Evolutionary conservation across 2,329 filamentous ascomycete genomes (phyloP), one percentile per base, ranked within the genome.

Genomic region (Clonostachys sp.): DNA sequence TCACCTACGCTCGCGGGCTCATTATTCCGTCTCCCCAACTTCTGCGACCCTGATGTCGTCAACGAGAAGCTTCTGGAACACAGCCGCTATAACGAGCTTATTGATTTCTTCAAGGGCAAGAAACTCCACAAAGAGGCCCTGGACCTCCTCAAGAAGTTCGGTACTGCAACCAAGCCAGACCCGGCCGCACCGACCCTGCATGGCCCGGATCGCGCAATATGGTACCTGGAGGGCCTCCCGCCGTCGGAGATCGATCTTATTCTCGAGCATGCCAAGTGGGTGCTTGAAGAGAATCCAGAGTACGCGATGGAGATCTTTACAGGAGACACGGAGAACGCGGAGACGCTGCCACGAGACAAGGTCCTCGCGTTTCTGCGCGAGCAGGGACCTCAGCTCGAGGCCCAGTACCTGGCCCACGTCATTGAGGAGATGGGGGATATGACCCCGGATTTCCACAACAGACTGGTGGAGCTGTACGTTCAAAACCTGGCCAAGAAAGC

Each of bases 21-120:
- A 1, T 78, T 99, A 0, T 97, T 99, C 71, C 90, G 94, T 20
- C 89, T 97, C 45, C 86, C 91, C 61, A 99, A 99, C 64, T 97
- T 96, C 62, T 97, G 94, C 64, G 92, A 99, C 57, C 92, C 94
- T 1, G 86, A 89, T 33, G 94, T 97, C 4, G 92, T 99, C 18
- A 94, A 96, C 61, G 89, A 96, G 65, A 91, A 91, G 57, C 73
- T 99, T 5, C 83, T 96, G 50, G 89, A 96, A 62, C 89, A 86
- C 39, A 88, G 88, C 49, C 83, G 91, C 34, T 96, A 95, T 66
- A 92, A 86, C 45, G 92, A 97, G 67, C 74, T 99, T 2, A 91
- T 99, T n/a, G 92, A 97, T 64, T 99, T 99, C 62, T 84, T 97
- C 55, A 90, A 95, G 58, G 94, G 94, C 53, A 99, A 99, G 71